These are phyloP conservation scores for Saturnispora hagleri DNA, from an alignment of 805 yeast species.

Conservation along the genomic window DNA sequence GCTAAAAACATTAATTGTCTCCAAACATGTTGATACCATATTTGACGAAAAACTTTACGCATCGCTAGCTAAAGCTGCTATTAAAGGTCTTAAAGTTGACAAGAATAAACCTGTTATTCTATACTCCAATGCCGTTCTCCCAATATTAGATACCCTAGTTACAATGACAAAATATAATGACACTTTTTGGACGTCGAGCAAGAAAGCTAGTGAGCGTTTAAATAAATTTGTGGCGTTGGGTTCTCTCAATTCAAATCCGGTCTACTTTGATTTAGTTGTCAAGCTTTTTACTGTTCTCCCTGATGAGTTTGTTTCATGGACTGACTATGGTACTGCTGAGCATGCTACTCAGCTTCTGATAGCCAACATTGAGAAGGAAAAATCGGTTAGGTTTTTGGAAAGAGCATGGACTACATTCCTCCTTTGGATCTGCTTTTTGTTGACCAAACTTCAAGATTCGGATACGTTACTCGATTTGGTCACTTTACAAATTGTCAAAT, in stretches of 20 bases:
- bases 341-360: constrained; percentile 15
- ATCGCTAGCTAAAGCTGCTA: constrained; percentile 34
- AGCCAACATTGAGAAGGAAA: constrained; percentile 19
- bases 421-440: constrained; percentile 5
- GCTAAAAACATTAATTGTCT: constrained; percentile 24
- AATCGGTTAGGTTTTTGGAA: constrained; percentile 14
- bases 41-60: constrained; percentile 28
- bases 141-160: constrained; percentile 40
- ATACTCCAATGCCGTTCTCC: constrained; percentile 38
- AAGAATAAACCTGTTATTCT: constrained; percentile 28
- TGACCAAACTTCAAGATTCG: not conserved
- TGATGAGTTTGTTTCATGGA: constrained; percentile 12
- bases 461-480: constrained; percentile 10
- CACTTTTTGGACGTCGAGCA: constrained; percentile 44
- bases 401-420: constrained; percentile 24
- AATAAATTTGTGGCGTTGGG: constrained; percentile 42
- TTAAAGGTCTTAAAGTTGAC: constrained; percentile 35
- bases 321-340: constrained; percentile 5
- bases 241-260: constrained; percentile 42
- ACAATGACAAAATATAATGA: constrained; percentile 37
- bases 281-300: constrained; percentile 18
- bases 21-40: constrained; percentile 12
- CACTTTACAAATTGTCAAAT: constrained; percentile 10
- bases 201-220: constrained; percentile 37
- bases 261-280: constrained; percentile 32